Percentiles rank a stretch among this genome's conserved stretches.
phyloP scores from a whole-genome alignment of 257 asterid genomes.

The Haberlea rhodopensis region DNA sequence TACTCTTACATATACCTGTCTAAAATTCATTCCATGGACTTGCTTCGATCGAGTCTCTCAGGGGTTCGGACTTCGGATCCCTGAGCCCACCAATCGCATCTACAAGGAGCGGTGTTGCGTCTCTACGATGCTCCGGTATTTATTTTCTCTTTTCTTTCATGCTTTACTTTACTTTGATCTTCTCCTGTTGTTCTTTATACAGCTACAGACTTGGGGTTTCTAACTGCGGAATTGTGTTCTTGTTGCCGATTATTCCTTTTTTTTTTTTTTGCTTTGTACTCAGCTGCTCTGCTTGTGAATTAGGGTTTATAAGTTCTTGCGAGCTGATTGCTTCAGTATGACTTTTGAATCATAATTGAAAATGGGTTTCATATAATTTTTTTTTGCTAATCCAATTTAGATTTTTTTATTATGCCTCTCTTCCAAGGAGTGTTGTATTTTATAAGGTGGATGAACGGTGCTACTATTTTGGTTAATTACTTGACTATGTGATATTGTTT shows the following conservation, averaged over 20 bases:
- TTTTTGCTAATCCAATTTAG: background rate
- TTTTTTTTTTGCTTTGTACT: background rate
- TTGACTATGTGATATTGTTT: background rate
- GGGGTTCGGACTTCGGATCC: slow-evolving; percentile 85
- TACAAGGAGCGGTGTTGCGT: slow-evolving; percentile 96
- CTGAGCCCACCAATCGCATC: slow-evolving; percentile 92
- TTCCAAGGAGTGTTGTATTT: background rate
- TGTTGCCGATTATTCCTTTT: background rate
- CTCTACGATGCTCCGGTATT: slow-evolving; percentile 85
- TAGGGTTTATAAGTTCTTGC: slow-evolving; percentile 30
- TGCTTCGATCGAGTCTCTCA: slow-evolving; percentile 77
- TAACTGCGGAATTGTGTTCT: background rate
- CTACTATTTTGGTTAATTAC: background rate
- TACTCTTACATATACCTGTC: slow-evolving; percentile 37
- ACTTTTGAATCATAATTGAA: background rate
- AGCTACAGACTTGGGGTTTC: background rate
- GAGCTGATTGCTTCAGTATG: background rate
- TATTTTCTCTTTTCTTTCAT: slow-evolving; percentile 9
- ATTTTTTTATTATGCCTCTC: background rate
- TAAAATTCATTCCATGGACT: slow-evolving; percentile 49
- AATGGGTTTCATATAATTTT: background rate
- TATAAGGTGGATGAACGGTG: background rate
- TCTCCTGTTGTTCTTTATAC: background rate
- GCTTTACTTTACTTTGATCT: slow-evolving; percentile 8
- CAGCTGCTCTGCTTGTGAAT: background rate